phyloP scores from a whole-genome alignment of 176 grass and related monocot species.

The Ensete glaucum region DNA sequence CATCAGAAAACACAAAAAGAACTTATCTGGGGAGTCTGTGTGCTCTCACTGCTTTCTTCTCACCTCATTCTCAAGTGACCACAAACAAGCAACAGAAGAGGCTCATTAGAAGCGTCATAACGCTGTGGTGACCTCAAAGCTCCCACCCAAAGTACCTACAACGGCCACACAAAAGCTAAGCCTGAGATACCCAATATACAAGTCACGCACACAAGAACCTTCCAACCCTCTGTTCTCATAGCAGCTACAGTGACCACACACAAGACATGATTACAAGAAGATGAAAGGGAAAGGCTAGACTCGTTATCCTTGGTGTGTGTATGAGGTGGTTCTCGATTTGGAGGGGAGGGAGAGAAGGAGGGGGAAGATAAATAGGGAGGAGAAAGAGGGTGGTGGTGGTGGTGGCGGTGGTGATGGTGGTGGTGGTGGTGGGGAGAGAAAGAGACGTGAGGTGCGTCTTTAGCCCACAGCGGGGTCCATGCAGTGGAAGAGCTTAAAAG shows the following conservation, averaged over 20 bases:
- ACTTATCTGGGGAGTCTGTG: no score
- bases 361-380: conserved; percentile 10
- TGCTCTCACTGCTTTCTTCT: no score
- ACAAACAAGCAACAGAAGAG: no score
- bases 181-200: no score
- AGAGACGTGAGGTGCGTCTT: background rate
- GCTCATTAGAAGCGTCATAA: no score
- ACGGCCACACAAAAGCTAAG: no score
- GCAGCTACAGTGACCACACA: background rate
- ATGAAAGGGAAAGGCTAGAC: background rate
- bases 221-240: background rate
- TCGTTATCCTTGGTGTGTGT: background rate
- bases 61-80: no score
- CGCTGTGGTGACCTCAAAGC: no score
- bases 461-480: background rate
- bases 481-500: background rate
- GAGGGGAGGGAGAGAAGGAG: background rate
- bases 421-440: background rate
- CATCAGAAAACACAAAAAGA: no score
- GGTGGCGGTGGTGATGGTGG: background rate
- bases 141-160: no score
- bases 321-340: background rate
- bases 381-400: background rate
- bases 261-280: background rate
- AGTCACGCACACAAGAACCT: no score